phyloP scores from a whole-genome alignment of 371 early-diverging fungal genomes.

The Apophysomyces sp. region DNA sequence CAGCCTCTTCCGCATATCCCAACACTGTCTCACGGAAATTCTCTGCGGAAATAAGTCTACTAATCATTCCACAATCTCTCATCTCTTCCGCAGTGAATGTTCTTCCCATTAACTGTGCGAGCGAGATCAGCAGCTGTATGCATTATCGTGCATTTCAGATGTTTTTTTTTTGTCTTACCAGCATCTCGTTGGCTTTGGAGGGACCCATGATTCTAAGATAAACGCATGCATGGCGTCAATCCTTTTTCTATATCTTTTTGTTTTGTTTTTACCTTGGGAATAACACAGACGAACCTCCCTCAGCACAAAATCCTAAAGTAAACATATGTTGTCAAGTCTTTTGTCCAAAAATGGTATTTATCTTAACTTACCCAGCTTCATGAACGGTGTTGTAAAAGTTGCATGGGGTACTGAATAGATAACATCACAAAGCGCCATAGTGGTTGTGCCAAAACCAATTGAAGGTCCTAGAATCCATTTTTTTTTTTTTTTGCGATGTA shows the following conservation, averaged over 20 bases:
- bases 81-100: constrained; percentile 57
- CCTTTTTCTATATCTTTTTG: background rate
- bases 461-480: constrained; percentile 51
- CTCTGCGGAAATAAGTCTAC: constrained; percentile 53
- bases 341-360: background rate
- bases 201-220: constrained; percentile 51
- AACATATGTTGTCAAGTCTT: too few species aligned
- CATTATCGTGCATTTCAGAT: background rate
- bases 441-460: constrained; percentile 70
- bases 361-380: constrained; percentile 53
- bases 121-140: background rate
- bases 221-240: background rate
- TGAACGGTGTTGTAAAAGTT: constrained; percentile 68
- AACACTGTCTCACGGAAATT: constrained; percentile 52
- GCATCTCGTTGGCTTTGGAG: constrained; percentile 64
- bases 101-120: constrained; percentile 48
- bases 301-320: constrained; percentile 61
- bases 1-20: constrained; percentile 44
- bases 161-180: constrained; percentile 30
- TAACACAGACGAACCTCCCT: constrained; percentile 63
- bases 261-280: constrained; percentile 50
- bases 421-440: constrained; percentile 68
- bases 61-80: constrained; percentile 44
- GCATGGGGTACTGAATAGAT: constrained; percentile 64
- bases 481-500: background rate